Conservation (phyloP, 2,329 filamentous ascomycete species). For the Alternaria infectoria region DNA sequence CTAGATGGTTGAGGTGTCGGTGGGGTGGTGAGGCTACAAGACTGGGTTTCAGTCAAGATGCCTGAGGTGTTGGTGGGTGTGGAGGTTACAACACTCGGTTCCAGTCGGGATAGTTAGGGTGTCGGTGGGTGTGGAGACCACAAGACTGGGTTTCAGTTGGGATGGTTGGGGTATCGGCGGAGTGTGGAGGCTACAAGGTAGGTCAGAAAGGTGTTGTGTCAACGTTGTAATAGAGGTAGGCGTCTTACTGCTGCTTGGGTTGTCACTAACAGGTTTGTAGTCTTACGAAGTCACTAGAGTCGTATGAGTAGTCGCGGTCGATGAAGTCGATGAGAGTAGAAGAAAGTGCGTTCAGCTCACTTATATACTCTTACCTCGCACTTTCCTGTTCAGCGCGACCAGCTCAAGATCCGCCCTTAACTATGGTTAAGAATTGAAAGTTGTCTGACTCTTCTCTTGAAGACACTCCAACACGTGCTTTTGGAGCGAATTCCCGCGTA, state of each 20-base stretch:
- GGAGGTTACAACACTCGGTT: neutral
- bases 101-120: neutral
- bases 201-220: neutral
- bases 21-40: neutral
- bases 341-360: neutral
- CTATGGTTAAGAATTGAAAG: neutral
- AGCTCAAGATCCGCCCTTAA: neutral
- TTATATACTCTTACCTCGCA: neutral
- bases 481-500: neutral
- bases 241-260: neutral
- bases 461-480: neutral
- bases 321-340: too few relatives aligned
- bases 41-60: neutral
- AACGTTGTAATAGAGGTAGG: neutral
- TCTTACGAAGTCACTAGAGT: neutral
- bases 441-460: neutral
- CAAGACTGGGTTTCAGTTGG: neutral
- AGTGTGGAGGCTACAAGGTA: neutral
- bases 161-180: neutral
- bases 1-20: neutral
- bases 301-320: neutral
- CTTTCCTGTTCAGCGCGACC: neutral
- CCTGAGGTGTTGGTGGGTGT: neutral
- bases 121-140: neutral
- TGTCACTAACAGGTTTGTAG: neutral